phyloP scores from a whole-genome alignment of 2,329 filamentous ascomycete species.

The Tolypocladium sp. region DNA sequence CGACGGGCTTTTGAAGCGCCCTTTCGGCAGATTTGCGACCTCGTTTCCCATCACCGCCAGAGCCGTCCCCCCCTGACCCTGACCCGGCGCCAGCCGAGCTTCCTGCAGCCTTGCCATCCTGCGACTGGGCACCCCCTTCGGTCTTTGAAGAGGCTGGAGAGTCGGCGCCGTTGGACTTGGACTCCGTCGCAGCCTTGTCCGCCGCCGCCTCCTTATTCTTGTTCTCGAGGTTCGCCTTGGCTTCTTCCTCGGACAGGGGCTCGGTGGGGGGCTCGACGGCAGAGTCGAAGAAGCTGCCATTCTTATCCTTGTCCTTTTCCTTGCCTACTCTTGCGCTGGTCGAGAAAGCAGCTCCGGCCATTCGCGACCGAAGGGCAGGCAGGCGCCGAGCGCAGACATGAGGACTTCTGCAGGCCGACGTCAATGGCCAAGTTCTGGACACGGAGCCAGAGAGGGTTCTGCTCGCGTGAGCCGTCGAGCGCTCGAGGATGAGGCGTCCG shows the following conservation, averaged over 20 bases:
- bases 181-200: conserved; percentile 37
- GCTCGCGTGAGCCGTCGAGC: conserved; percentile 16
- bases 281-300: conserved; percentile 40
- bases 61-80: conserved; percentile 41
- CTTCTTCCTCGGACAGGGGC: conserved; percentile 43
- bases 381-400: conserved; percentile 23
- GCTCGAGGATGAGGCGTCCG: conserved; percentile 28
- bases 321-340: conserved; percentile 23
- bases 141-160: conserved; percentile 35
- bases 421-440: conserved; percentile 16
- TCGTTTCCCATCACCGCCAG: conserved; percentile 54
- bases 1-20: conserved; percentile 74
- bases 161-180: conserved; percentile 32
- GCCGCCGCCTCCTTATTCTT: conserved; percentile 29
- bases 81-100: conserved; percentile 48
- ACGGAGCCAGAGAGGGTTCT: conserved; percentile 13
- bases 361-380: conserved; percentile 16
- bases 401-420: conserved; percentile 15
- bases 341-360: conserved; percentile 24
- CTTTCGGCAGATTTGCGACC: conserved; percentile 65
- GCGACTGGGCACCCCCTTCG: conserved; percentile 23
- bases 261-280: conserved; percentile 30
- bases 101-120: conserved; percentile 43
- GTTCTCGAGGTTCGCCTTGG: conserved; percentile 40
- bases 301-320: conserved; percentile 29